These are phyloP conservation scores for Ceratocystis cacaofunesta DNA, from an alignment of 2,329 filamentous ascomycete species.

Conservation along the genomic window DNA sequence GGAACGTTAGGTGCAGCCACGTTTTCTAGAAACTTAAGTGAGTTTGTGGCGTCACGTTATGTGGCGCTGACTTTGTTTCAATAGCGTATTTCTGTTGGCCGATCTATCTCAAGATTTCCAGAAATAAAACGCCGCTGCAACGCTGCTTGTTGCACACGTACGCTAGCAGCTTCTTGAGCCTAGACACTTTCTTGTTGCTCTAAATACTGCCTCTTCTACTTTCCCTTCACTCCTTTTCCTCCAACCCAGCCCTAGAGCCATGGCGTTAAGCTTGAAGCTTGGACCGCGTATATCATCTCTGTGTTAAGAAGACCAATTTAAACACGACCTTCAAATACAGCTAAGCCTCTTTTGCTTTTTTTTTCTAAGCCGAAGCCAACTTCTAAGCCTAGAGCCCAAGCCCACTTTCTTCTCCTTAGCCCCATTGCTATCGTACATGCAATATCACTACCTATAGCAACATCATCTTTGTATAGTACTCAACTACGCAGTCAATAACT, in stretches of 20 bases:
- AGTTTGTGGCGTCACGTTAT: background rate
- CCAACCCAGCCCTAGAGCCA: background rate
- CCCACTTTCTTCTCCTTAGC: too few species aligned
- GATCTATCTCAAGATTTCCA: background rate
- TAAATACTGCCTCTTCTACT: background rate
- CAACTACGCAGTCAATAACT: too few species aligned
- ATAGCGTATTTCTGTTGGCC: background rate
- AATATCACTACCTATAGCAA: too few species aligned
- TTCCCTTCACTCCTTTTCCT: background rate
- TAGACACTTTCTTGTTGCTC: background rate
- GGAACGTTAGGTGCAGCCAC: background rate
- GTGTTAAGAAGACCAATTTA: background rate
- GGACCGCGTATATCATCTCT: background rate
- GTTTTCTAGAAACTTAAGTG: background rate
- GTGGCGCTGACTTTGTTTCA: conserved; percentile 1
- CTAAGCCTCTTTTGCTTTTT: background rate
- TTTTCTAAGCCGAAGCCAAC: background rate
- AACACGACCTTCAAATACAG: background rate
- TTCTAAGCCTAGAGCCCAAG: too few species aligned
- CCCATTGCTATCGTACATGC: too few species aligned
- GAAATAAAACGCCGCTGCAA: conserved; percentile 8
- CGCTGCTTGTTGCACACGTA: conserved; percentile 7
- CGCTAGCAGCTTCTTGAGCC: background rate
- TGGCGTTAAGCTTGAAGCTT: conserved; percentile 2
- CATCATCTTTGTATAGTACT: too few species aligned